Percentiles rank a stretch among this genome's conserved stretches.
These are phyloP conservation scores for Dipsacomyces acuminosporus DNA, from an alignment of 371 early-diverging fungal genomes.

Conservation along the genomic window DNA sequence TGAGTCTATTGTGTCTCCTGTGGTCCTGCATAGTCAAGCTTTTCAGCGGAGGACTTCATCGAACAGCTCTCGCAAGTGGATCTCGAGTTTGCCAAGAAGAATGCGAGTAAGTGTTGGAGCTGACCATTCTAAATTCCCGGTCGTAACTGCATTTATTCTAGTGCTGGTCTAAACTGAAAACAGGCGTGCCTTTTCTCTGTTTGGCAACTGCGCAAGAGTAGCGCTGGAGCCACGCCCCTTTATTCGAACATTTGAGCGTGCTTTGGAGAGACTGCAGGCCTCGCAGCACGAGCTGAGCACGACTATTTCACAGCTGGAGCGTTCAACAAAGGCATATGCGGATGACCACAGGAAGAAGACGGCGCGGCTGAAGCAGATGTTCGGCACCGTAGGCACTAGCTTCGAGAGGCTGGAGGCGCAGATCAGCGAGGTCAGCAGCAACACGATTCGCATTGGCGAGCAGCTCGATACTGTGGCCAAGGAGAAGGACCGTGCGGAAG, in stretches of 20 bases:
- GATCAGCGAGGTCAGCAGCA: constrained; percentile 88
- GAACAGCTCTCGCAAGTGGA: constrained; percentile 48
- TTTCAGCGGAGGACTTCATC: constrained; percentile 57
- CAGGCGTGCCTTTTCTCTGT: background rate
- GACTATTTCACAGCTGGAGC: constrained; percentile 79
- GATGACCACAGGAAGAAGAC: constrained; percentile 67
- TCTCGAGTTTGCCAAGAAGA: constrained; percentile 40
- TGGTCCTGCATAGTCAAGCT: constrained; percentile 45
- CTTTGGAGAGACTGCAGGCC: constrained; percentile 72
- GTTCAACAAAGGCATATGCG: constrained; percentile 66
- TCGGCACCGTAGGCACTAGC: constrained; percentile 67
- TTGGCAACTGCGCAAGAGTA: background rate
- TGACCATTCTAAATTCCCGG: too few relatives aligned
- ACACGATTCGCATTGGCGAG: constrained; percentile 94
- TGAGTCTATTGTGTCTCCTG: too few relatives aligned
- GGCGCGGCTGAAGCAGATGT: constrained; percentile 30
- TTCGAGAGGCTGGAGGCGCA: constrained; percentile 82
- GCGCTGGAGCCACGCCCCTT: constrained; percentile 58
- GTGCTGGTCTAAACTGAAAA: background rate
- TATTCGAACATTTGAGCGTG: constrained; percentile 83
- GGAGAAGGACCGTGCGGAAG: constrained; percentile 78
- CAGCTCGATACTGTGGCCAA: constrained; percentile 92
- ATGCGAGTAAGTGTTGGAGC: constrained; percentile 10
- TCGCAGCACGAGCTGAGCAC: constrained; percentile 69
- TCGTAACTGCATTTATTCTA: too few relatives aligned